phyloP scores from a whole-genome alignment of 140 eudicot genomes.

The Bidens hawaiensis region DNA sequence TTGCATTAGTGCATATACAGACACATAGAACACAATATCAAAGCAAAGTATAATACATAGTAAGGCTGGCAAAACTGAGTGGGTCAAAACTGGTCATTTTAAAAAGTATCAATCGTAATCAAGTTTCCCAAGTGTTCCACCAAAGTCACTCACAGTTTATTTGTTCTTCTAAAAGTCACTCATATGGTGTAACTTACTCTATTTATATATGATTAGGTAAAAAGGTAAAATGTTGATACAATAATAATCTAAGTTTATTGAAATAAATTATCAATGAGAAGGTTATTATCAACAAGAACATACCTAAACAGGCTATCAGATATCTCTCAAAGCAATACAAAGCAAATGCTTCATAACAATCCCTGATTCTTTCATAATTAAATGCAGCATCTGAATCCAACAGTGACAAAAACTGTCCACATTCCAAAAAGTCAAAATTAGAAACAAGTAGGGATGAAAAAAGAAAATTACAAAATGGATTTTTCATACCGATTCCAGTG shows the following conservation, averaged over 20 bases:
- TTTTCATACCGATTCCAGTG: conserved; percentile 73
- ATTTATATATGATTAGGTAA: too few relatives aligned
- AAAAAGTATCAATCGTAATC: too few relatives aligned
- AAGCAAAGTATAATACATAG: too few relatives aligned
- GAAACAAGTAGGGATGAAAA: background rate
- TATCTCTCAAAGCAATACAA: conserved; percentile 97
- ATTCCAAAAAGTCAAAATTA: conserved; percentile 14
- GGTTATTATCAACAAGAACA: conserved; percentile 22
- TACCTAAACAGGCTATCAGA: conserved; percentile 96
- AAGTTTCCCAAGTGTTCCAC: too few relatives aligned
- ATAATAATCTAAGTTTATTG: background rate
- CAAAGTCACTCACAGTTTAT: too few relatives aligned
- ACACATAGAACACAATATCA: background rate
- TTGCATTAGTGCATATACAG: background rate
- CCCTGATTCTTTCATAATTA: conserved; percentile 76
- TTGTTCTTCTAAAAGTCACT: too few relatives aligned
- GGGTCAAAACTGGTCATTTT: background rate
- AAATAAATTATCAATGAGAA: background rate
- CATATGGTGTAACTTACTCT: too few relatives aligned
- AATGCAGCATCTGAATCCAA: conserved; percentile 78
- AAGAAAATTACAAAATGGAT: background rate
- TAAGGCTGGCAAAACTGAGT: too few relatives aligned
- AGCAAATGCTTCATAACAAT: conserved; percentile 96
- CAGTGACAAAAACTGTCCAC: conserved; percentile 63
- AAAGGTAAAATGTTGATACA: background rate